Evolutionary conservation across 306 rosid species (phyloP), one percentile per base, ranked within the genome.

Genomic region (Malus asiatica): DNA sequence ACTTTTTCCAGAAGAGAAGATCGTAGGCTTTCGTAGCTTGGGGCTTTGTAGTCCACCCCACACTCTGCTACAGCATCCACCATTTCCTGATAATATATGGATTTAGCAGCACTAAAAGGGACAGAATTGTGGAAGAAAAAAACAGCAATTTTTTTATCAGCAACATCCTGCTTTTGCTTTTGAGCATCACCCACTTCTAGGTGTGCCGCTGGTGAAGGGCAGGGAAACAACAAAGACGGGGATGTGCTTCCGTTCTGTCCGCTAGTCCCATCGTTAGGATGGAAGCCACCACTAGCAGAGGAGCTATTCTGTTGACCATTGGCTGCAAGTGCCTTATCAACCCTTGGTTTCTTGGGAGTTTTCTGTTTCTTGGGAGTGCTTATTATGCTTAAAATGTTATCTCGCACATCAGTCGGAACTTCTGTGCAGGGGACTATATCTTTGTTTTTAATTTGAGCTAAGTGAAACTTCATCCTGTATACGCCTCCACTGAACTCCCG

Each of bases 381-480:
- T 69, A 91, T 66, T 76, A 89, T 82, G 40, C 82, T 88, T 74
- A 76, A 85, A 82, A 91, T 89, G 72, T 73, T 88, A 82, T 87
- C 89, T 20, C 87, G 83, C 55, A 89, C 97, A 68, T 87, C 84
- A 25, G 74, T 76, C 15, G 97, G 94, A 68, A 89, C 94, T 75
- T 86, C 85, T 3, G 92, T 52, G 70, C 92, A 88, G 20, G 92
- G 94, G 66, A 91, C 79, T 57, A 91, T 86, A 71, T 89, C 97
- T 78, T 91, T 91, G 87, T 91, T 91, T 84, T 89, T 85, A 10
- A 89, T 83, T 86, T 89, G 94, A 75, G 97, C 92, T 65, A 89
- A 84, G 87, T 91, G 97, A 82, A 91, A 91, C 79, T 91, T 91
- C 97, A 91, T 91, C 78, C 89, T 88, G 76, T 91, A 89, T 14